Base-by-base conservation (phyloP, 305 asterid species). In the Fraxinus velutina region DNA sequence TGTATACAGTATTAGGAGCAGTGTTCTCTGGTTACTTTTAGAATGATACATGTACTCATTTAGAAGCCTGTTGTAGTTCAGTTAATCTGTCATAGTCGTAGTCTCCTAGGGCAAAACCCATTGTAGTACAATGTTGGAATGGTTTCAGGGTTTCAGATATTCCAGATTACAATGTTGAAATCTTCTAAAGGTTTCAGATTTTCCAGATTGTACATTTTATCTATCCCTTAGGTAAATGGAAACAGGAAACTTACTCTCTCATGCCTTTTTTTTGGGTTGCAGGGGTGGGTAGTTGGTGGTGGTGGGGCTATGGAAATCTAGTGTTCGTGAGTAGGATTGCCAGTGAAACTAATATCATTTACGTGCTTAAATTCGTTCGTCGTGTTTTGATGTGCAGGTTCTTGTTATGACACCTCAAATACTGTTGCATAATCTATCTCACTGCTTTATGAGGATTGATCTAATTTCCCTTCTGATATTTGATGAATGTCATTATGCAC, bases 401-500 rank as follows among this genome's bases (percentile, higher is more conserved):
- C 91, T 96, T 85, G 98, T 94, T 77, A 96, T 96, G 98, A 96
- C 99, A 78, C 98, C 99, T 78, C 91, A 93, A 88, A 87, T 91
- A 85, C 88, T 96, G 90, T 83, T 93, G 78, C 96, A 89, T 84
- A 87, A 89, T 88, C 89, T 96, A 39, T 92, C 98, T 79, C 99
- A 96, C 88, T 90, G 98, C 92, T 90, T 88, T 83, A 90, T 94
- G 70, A 90, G 85, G 86, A 91, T 96, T 83, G 99, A 96, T 87
- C 82, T 80, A 83, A 89, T 96, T 76, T 90, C 98, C n/a, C 98
- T 96, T 83, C 88, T 96, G 87, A 96, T 96, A 86, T 94, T 96
- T 90, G 99, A 96, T 81, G 99, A 96, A 87, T 96, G 99, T 81
- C 99, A 96, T 84, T 89, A 96, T 87, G 99, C 99, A 32, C 99